phyloP scores from a whole-genome alignment of 495 filamentous ascomycete species.

The Xylaria castorea region DNA sequence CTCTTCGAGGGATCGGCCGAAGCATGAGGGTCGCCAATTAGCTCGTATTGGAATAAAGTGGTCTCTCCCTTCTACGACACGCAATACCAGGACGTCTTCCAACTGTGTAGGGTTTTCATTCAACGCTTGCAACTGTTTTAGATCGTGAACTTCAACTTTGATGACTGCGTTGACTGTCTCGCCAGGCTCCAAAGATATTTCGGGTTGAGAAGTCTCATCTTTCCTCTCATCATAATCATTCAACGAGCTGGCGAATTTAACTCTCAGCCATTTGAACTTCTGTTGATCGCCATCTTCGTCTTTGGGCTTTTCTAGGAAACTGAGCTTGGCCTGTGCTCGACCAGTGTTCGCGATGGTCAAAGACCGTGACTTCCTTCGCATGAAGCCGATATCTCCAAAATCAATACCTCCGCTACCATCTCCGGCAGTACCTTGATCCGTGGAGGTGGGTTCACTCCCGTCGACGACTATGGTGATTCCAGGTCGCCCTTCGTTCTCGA shows the following conservation, averaged over 20 bases:
- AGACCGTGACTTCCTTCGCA: slow-evolving; percentile 65
- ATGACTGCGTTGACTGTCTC: slow-evolving; percentile 77
- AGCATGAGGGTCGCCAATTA: slow-evolving; percentile 79
- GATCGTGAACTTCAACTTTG: slow-evolving; percentile 65
- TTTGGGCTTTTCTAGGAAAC: slow-evolving; percentile 74
- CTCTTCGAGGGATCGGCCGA: slow-evolving; percentile 82
- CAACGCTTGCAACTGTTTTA: slow-evolving; percentile 69
- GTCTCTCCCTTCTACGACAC: slow-evolving; percentile 82
- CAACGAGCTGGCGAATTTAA: slow-evolving; percentile 61
- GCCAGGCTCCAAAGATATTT: slow-evolving; percentile 76
- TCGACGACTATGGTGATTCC: slow-evolving; percentile 86
- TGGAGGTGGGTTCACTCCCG: slow-evolving; percentile 37
- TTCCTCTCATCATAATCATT: slow-evolving; percentile 24
- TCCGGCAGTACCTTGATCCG: slow-evolving; percentile 28
- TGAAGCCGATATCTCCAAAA: slow-evolving; percentile 76
- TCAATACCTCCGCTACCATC: slow-evolving; percentile 64
- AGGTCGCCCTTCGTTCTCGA: slow-evolving; percentile 91
- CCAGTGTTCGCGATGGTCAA: slow-evolving; percentile 94
- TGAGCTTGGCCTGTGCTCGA: slow-evolving; percentile 73
- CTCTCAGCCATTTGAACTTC: slow-evolving; percentile 68
- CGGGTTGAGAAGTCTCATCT: slow-evolving; percentile 48
- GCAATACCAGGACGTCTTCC: slow-evolving; percentile 89
- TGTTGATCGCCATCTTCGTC: slow-evolving; percentile 46
- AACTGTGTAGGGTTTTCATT: slow-evolving; percentile 70
- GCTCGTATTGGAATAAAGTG: slow-evolving; percentile 86